phyloP scores from a whole-genome alignment of 129 eudicot genomes.

The Heracleum sosnowskyi region DNA sequence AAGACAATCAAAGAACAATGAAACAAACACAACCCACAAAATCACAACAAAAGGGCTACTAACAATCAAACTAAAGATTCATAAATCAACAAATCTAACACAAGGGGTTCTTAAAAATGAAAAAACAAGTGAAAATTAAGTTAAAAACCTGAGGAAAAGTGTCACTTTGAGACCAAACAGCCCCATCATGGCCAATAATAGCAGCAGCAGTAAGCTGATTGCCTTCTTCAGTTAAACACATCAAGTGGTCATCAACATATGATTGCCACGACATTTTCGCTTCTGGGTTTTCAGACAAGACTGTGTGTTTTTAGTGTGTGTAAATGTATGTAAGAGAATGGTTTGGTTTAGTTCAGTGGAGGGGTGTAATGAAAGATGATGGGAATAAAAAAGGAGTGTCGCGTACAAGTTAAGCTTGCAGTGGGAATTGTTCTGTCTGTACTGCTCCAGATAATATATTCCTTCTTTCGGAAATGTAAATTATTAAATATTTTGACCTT shows the following conservation, averaged over 20 bases:
- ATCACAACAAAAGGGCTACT: background rate
- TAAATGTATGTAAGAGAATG: background rate
- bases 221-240: constrained; percentile 37
- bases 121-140: background rate
- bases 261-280: constrained; percentile 40
- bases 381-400: background rate
- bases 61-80: background rate
- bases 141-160: constrained; percentile 30
- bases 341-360: background rate
- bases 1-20: background rate
- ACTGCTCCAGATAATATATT: background rate
- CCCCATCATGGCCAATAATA: constrained; percentile 36
- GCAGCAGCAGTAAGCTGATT: constrained; percentile 36
- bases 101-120: background rate
- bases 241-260: constrained; percentile 34
- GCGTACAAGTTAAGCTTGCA: constrained; percentile 3
- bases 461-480: background rate
- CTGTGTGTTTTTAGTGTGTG: background rate
- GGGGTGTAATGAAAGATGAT: background rate
- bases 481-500: no score
- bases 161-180: constrained; percentile 35
- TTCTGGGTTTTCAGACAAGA: background rate
- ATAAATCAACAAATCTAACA: background rate
- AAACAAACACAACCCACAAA: background rate
- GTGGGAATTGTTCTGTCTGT: background rate